Percentiles rank a stretch among this genome's conserved stretches.
Conservation (phyloP, 176 grass and related monocot species). For the Oryza rufipogon region DNA sequence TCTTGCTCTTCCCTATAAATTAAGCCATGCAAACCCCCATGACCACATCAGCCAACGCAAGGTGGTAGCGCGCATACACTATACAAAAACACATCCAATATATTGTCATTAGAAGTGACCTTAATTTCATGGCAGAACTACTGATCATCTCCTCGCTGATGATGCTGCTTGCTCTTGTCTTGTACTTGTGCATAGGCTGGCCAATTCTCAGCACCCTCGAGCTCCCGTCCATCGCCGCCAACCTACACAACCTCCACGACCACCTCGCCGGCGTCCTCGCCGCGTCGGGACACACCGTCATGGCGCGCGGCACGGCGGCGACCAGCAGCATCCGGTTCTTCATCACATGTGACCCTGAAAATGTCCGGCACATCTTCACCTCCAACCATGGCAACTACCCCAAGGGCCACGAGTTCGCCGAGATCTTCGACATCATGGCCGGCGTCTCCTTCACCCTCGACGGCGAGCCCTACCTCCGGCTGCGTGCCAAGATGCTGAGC, state of each 20-base stretch:
- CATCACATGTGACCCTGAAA: constrained; percentile 28
- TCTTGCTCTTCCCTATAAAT: too few species aligned
- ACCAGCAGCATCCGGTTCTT: background rate
- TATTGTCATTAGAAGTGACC: too few species aligned
- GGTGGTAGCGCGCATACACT: too few species aligned
- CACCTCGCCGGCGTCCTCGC: background rate
- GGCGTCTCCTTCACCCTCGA: constrained; percentile 40
- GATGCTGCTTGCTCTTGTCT: too few species aligned
- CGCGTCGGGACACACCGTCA: background rate
- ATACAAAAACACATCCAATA: too few species aligned
- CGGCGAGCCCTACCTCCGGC: constrained; percentile 16
- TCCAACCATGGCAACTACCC: constrained; percentile 37
- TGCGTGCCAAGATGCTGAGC: background rate
- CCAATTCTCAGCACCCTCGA: too few species aligned
- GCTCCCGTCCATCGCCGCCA: background rate
- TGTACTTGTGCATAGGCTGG: too few species aligned
- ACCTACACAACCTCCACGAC: background rate
- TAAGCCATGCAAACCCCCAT: too few species aligned
- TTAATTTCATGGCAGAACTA: too few species aligned
- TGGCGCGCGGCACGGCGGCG: background rate
- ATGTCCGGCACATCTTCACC: constrained; percentile 40
- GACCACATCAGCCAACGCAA: too few species aligned
- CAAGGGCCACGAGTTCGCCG: constrained; percentile 36
- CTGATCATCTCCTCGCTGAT: too few species aligned
- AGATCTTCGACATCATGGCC: constrained; percentile 43